Evolutionary conservation across 1,284 basidiomycete genomes (phyloP).

Genomic region (Omphalotus olearius): DNA sequence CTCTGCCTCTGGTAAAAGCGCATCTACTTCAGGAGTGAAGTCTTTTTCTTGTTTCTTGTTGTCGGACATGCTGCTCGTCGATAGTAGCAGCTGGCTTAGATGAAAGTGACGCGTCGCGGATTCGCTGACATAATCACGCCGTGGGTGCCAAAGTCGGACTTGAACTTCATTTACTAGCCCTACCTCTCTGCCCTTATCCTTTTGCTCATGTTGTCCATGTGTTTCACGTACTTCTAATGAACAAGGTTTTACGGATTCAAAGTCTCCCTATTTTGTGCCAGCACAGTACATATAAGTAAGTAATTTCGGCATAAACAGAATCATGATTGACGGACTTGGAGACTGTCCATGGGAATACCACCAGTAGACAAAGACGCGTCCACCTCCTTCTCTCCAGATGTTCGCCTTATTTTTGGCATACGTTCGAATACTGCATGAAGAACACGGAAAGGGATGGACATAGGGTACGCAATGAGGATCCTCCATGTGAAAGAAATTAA

Average conservation of each 20-base stretch:
- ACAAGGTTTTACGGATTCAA: not conserved
- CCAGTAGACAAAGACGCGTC: constrained; percentile 13
- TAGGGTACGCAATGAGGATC: constrained; percentile 39
- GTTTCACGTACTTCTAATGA: not conserved
- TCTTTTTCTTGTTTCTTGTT: constrained; percentile 79
- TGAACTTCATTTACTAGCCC: constrained; percentile 2
- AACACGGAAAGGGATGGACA: constrained; percentile 35
- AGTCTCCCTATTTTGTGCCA: constrained; percentile 13
- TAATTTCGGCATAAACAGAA: constrained; percentile 21
- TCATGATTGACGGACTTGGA: constrained; percentile 41
- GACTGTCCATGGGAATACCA: constrained; percentile 33
- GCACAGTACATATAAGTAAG: constrained; percentile 36
- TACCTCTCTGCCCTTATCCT: not conserved
- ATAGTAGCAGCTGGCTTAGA: constrained; percentile 28
- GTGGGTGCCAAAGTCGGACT: constrained; percentile 7
- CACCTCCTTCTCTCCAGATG: not conserved
- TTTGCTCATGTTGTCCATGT: not conserved
- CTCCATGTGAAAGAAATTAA: constrained; percentile 42
- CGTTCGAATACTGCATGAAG: constrained; percentile 13
- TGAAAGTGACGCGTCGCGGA: constrained; percentile 66
- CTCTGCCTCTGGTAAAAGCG: constrained; percentile 52
- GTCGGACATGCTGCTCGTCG: constrained; percentile 59
- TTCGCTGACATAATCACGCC: constrained; percentile 29
- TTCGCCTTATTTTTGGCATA: constrained; percentile 8
- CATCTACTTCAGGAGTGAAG: constrained; percentile 67